Percentiles rank a stretch among this genome's conserved stretches.
Conservation (phyloP, 768 basidiomycete species). For the Leucogyrophana mollusca region DNA sequence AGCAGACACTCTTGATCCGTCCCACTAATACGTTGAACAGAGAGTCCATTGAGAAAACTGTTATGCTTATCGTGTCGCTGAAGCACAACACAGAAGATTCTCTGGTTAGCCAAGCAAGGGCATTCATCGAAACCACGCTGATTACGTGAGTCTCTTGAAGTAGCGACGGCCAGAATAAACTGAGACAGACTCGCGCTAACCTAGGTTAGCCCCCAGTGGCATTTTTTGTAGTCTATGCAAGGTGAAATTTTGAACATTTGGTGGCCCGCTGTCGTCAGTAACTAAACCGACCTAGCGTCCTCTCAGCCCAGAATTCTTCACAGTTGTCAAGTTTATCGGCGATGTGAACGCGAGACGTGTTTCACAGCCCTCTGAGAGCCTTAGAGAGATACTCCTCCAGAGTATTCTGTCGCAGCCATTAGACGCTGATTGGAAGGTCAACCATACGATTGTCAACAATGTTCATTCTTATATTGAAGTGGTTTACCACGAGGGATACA, state of each 20-base stretch:
- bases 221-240: constrained; percentile 58
- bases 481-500: constrained; percentile 55
- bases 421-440: constrained; percentile 49
- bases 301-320: constrained; percentile 48
- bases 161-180: no score
- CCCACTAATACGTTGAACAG: constrained; percentile 26
- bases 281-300: constrained; percentile 37
- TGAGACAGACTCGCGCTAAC: no score
- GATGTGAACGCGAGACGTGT: constrained; percentile 34
- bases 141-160: constrained; percentile 39
- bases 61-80: constrained; percentile 46
- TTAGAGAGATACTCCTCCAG: constrained; percentile 54
- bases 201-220: constrained; percentile 59
- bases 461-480: constrained; percentile 54
- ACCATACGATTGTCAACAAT: constrained; percentile 58
- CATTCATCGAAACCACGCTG: constrained; percentile 53
- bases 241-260: constrained; percentile 31
- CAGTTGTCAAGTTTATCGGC: constrained; percentile 48
- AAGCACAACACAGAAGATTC: constrained; percentile 53
- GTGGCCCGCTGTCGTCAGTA: background rate
- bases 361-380: constrained; percentile 24
- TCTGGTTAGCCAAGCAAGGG: constrained; percentile 54
- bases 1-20: background rate
- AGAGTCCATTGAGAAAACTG: constrained; percentile 50
- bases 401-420: constrained; percentile 48